Base-by-base conservation (phyloP, 177 flowering plant genomes). In the Telopea speciosissima region DNA sequence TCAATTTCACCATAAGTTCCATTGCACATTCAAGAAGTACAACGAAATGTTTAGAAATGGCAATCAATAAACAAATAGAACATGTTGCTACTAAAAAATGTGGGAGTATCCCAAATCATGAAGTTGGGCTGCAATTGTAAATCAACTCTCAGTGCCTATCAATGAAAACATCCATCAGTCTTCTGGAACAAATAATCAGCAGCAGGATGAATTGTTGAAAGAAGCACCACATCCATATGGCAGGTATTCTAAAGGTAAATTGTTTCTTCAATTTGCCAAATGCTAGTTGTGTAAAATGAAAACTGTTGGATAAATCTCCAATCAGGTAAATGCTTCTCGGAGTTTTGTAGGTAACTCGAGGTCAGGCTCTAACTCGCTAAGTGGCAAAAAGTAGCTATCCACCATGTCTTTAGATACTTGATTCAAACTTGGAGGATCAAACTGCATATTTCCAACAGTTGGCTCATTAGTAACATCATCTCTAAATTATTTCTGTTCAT, bases 321-420 rank as follows among this genome's bases (percentile, higher is more conserved):
- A 66, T 84, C 77, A 87, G 36, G 85, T 73, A 58, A 73, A 82
- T 23, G 96, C 90, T 76, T 91, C 97, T 70, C 97, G 80, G 62
- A 80, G 21, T 60, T 82, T 68, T 8, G 85, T 86, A n/a, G 90
- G 91, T 70, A 90, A 77, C 75, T 82, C 83, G 14, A 90, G 79
- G 26, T 90, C 91, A 23, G 93, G 85, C 72, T 83, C 91, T 8
- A 65, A 24, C 73, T 85, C 91, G 33, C 76, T 69, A 33, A 84
- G 83, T 28, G 84, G 90, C 8, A 85, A 67, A 63, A 89, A 85
- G 70, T 80, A 78, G 75, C 67, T 21, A 68, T 82, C 90, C 31
- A 89, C 91, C 97, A 91, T 91, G 83, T 91, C 97, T 70, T 85
- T 78, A 5, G 85, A 79, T 58, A 91, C 92, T 45, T 83, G 84